Evolutionary conservation across 1,284 basidiomycete genomes (phyloP).

Genomic region (Naganishia sp.): DNA sequence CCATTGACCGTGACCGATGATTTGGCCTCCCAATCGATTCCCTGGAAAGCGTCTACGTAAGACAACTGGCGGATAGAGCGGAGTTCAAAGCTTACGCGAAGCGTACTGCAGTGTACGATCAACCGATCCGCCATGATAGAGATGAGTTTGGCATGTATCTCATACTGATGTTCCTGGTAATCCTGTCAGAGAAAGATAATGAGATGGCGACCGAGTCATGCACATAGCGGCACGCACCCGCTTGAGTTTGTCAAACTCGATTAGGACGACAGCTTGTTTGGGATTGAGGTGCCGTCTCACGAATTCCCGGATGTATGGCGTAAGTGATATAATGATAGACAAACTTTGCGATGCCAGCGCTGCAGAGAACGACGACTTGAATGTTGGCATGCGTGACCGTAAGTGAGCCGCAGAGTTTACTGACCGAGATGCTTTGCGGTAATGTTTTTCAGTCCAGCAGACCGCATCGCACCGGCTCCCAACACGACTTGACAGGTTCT

Average conservation of each 20-base stretch:
- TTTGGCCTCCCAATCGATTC: conserved; percentile 72
- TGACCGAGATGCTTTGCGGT: conserved; percentile 93
- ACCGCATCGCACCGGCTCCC: conserved; percentile 96
- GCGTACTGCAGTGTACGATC: conserved; percentile 67
- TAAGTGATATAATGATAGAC: conserved; percentile 90
- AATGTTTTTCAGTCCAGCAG: conserved; percentile 95
- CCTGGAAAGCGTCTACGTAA: conserved; percentile 53
- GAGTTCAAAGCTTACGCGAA: conserved; percentile 39
- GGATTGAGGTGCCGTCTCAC: conserved; percentile 87
- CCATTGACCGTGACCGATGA: conserved; percentile 58
- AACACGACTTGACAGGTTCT: conserved; percentile 97
- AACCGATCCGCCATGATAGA: conserved; percentile 98
- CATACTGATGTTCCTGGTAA: conserved; percentile 98
- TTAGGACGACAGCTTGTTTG: conserved; percentile 92
- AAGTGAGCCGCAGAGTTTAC: conserved; percentile 37
- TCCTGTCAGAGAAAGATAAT: conserved; percentile 61
- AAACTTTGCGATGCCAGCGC: conserved; percentile 93
- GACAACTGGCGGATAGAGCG: not conserved
- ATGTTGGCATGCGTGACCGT: conserved; percentile 19
- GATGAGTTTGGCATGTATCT: conserved; percentile 95
- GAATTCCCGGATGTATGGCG: conserved; percentile 92
- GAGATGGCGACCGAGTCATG: not conserved
- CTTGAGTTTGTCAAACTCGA: conserved; percentile 98
- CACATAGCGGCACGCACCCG: conserved; percentile 61
- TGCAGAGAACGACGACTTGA: conserved; percentile 46